Evolutionary conservation across 257 asterid genomes (phyloP).

Genomic region (Euphrasia confusa): DNA sequence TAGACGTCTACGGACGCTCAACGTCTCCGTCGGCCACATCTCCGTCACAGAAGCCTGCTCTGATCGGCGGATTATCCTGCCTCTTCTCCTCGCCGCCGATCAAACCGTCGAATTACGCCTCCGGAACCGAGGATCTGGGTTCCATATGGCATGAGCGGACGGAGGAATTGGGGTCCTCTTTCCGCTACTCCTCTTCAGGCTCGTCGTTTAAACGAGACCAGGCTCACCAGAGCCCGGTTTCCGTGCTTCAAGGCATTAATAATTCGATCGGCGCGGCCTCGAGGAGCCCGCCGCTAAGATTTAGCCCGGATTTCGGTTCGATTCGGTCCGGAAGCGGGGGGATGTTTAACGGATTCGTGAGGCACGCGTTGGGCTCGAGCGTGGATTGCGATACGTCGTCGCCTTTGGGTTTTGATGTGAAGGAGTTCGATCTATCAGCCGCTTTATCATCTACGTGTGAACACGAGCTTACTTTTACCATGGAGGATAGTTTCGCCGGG

Average conservation of each 20-base stretch:
- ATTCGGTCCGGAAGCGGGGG: slow-evolving; percentile 48
- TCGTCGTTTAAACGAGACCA: slow-evolving; percentile 71
- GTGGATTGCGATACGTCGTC: slow-evolving; percentile 53
- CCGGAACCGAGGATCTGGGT: slow-evolving; percentile 58
- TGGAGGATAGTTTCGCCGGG: slow-evolving; percentile 61
- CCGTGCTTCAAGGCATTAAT: slow-evolving; percentile 76
- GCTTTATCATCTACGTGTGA: slow-evolving; percentile 19
- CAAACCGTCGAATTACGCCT: slow-evolving; percentile 52
- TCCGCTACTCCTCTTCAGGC: slow-evolving; percentile 56
- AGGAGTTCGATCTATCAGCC: slow-evolving; percentile 34
- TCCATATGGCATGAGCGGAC: slow-evolving; percentile 75
- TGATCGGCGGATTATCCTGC: slow-evolving; percentile 61
- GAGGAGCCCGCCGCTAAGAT: slow-evolving; percentile 54
- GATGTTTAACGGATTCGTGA: slow-evolving; percentile 59
- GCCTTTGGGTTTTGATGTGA: slow-evolving; percentile 36
- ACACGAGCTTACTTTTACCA: slow-evolving; percentile 77
- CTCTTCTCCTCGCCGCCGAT: slow-evolving; percentile 53
- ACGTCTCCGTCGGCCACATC: slow-evolving; percentile 59
- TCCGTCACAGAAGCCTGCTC: slow-evolving; percentile 47
- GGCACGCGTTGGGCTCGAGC: slow-evolving; percentile 68
- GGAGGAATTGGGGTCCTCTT: slow-evolving; percentile 70
- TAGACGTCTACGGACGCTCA: slow-evolving; percentile 58
- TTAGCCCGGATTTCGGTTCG: slow-evolving; percentile 46
- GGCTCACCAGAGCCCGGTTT: slow-evolving; percentile 84
- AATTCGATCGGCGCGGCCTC: slow-evolving; percentile 45